These are phyloP conservation scores for Dipteronia sinensis DNA, from an alignment of 345 rosid species.

Conservation along the genomic window DNA sequence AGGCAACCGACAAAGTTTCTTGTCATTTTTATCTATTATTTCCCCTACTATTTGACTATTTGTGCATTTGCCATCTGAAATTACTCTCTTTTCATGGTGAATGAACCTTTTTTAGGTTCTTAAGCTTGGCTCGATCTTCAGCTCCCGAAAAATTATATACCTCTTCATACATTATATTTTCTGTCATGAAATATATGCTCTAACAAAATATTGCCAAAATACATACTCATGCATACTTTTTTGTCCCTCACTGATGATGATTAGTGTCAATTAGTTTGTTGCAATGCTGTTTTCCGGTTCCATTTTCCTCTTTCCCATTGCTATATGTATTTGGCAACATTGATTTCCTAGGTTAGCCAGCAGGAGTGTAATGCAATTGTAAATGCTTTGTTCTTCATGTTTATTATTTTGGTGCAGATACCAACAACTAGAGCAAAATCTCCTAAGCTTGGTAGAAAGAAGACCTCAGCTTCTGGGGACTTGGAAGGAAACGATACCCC, in stretches of 20 bases:
- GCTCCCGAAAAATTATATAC: neutral
- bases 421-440: slow-evolving; percentile 96
- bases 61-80: neutral
- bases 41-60: neutral
- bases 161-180: neutral
- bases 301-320: neutral
- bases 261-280: neutral
- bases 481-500: slow-evolving; percentile 48
- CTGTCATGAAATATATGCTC: neutral
- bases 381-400: slow-evolving; percentile 9
- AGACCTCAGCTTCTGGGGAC: slow-evolving; percentile 48
- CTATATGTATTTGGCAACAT: neutral
- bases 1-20: too few relatives aligned
- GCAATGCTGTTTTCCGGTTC: neutral
- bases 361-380: too few relatives aligned
- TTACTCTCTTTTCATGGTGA: neutral
- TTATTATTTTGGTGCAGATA: slow-evolving; percentile 53
- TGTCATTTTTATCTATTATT: too few relatives aligned
- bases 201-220: neutral
- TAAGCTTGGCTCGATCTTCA: neutral
- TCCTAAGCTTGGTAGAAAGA: slow-evolving; percentile 93
- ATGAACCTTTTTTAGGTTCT: neutral
- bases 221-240: neutral
- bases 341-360: neutral
- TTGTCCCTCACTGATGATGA: neutral